These are phyloP conservation scores for Leccinum imitatum DNA, from an alignment of 768 basidiomycete species.

Conservation along the genomic window DNA sequence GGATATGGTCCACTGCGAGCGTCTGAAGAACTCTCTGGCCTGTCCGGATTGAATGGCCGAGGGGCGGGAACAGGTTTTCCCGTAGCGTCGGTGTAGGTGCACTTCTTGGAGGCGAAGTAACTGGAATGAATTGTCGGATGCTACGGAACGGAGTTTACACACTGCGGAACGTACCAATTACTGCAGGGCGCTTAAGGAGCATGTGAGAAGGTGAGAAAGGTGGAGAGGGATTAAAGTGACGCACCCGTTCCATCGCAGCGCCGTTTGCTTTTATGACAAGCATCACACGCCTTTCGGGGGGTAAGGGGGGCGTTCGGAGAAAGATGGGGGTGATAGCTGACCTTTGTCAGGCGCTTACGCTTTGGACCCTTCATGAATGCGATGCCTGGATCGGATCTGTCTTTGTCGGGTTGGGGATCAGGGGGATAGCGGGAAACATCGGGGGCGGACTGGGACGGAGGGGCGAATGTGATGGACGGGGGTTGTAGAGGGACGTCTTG, in stretches of 20 bases:
- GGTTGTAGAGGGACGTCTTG: conserved; percentile 16
- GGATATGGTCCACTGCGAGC: conserved; percentile 20
- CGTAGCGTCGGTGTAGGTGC: conserved; percentile 77
- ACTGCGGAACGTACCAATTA: conserved; percentile 57
- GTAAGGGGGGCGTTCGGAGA: conserved; percentile 9
- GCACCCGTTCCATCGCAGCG: conserved; percentile 79
- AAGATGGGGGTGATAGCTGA: conserved; percentile 17
- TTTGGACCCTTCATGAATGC: conserved; percentile 54
- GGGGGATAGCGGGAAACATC: conserved; percentile 23
- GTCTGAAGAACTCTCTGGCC: conserved; percentile 28
- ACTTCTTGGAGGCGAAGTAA: conserved; percentile 78
- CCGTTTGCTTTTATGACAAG: conserved; percentile 83
- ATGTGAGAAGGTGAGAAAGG: conserved; percentile 7
- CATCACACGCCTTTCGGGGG: conserved; percentile 62
- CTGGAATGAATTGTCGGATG: conserved; percentile 36
- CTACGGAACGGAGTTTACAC: background rate
- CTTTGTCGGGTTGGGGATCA: conserved; percentile 23
- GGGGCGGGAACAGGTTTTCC: conserved; percentile 81
- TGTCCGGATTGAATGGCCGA: conserved; percentile 47
- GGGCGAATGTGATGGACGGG: conserved; percentile 24
- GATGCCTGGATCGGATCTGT: conserved; percentile 33
- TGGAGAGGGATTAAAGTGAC: conserved; percentile 25
- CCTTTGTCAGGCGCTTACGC: conserved; percentile 55
- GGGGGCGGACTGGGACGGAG: conserved; percentile 20
- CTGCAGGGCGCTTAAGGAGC: conserved; percentile 64